Percentiles rank a stretch among this genome's conserved stretches.
Evolutionary conservation across 805 yeast genomes (phyloP).

Genomic region (Cephaloascus albidus): DNA sequence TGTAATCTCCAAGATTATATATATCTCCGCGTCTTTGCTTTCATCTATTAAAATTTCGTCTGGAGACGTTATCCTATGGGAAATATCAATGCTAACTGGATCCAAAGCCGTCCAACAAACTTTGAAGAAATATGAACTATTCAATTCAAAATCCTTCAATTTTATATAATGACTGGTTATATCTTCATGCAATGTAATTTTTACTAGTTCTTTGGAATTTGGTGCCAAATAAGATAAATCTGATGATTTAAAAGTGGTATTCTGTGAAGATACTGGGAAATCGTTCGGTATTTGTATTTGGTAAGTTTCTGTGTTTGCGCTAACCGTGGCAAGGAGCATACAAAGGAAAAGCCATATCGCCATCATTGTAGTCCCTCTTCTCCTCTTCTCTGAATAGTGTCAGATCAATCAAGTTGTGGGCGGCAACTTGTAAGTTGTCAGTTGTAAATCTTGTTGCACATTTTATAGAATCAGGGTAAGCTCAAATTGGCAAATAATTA

Average conservation of each 20-base stretch:
- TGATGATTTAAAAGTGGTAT: neutral
- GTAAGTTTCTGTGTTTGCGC: neutral
- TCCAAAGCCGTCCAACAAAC: slow-evolving; percentile 5
- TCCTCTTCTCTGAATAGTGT: no score
- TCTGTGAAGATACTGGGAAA: neutral
- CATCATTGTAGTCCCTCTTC: no score
- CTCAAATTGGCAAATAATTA: no score
- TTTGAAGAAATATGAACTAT: slow-evolving; percentile 2
- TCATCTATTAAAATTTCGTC: neutral
- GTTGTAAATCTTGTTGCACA: no score
- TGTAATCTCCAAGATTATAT: neutral
- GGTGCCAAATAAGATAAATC: neutral
- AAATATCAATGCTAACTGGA: slow-evolving; percentile 2
- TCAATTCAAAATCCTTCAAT: slow-evolving; percentile 1
- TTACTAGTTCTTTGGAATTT: neutral
- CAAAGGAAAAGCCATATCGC: no score
- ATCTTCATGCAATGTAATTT: neutral
- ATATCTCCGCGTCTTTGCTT: neutral
- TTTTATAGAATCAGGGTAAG: no score
- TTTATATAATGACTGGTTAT: neutral
- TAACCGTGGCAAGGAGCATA: neutral
- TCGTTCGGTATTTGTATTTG: neutral
- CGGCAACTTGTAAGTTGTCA: no score
- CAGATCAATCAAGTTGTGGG: no score
- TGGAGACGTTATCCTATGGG: neutral